Evolutionary conservation across 1,139 yeast species (phyloP), one percentile per base, ranked within the genome.

Genomic region (Nakaseomyces bracarensis): DNA sequence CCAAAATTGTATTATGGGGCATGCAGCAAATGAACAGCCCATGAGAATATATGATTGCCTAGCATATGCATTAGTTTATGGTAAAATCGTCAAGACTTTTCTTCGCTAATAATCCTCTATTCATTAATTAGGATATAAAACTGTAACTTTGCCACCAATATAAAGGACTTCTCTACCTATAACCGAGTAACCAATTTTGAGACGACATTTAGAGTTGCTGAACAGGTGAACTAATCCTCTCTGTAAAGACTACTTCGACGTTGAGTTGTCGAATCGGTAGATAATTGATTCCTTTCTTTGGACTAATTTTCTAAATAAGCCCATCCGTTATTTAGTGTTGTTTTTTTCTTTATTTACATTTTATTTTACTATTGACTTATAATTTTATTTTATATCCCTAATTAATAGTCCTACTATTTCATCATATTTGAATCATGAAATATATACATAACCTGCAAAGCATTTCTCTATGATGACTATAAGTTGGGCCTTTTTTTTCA

Each of bases 1-100:
- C n/a, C n/a, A n/a, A n/a, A n/a, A n/a, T n/a, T n/a, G n/a, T n/a
- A n/a, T n/a, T n/a, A n/a, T n/a, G n/a, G n/a, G n/a, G n/a, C n/a
- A n/a, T n/a, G n/a, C n/a, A n/a, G 10, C 25, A 7, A 10, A 22
- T 22, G 9, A 22, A 10, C 25, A 7, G 25, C 25, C 7, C 25
- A 10, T 22, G 8, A 19, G 13, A 6, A 30, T n/a, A 18, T 11
- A 18, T 2, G 23, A 22, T 16, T 30, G 34, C 18, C 22, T 30
- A 18, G 34, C 34, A 30, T 30, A 30, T 30, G 34, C 34, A 30
- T 30, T 30, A 19, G 14, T 30, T 30, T 18, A 30, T 30, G 34
- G 34, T 30, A 18, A 30, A 30, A 18, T 30, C 13, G n/a, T 30
- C 22, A 19, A 11, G 34, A 30, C 30, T 30, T n/a, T 30, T 30